Conservation (phyloP, 1,284 basidiomycete species). For the Vanrija sp. region DNA sequence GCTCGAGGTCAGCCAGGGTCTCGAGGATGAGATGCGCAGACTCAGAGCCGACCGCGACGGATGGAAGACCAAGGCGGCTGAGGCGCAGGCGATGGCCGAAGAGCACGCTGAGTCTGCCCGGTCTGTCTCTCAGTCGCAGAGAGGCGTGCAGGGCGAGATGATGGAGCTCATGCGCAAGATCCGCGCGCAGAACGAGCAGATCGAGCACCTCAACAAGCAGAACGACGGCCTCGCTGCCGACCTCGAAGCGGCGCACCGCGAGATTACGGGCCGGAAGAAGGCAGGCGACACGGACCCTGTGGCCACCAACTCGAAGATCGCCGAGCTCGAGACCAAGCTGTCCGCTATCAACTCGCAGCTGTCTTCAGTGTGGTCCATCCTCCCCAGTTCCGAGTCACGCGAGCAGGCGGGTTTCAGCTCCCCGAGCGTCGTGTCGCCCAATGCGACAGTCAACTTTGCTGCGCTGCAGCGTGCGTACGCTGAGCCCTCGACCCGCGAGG, state of each 20-base stretch:
- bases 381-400: slow-evolving; percentile 73
- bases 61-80: slow-evolving; percentile 57
- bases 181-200: slow-evolving; percentile 34
- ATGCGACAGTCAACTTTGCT: slow-evolving; percentile 45
- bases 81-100: slow-evolving; percentile 48
- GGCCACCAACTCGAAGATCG: background rate
- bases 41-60: slow-evolving; percentile 58
- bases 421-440: slow-evolving; percentile 54
- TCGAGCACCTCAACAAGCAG: slow-evolving; percentile 33
- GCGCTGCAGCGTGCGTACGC: slow-evolving; percentile 39
- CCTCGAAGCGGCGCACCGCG: too few relatives aligned
- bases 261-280: too few relatives aligned
- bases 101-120: slow-evolving; percentile 53
- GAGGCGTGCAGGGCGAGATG: slow-evolving; percentile 8
- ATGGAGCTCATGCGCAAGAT: slow-evolving; percentile 13
- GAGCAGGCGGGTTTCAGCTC: slow-evolving; percentile 59
- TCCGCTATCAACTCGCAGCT: slow-evolving; percentile 62
- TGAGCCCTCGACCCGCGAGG: slow-evolving; percentile 14
- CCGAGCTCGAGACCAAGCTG: slow-evolving; percentile 50
- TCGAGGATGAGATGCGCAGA: slow-evolving; percentile 57
- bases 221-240: slow-evolving; percentile 30
- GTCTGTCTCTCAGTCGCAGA: background rate
- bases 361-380: slow-evolving; percentile 67
- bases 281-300: too few relatives aligned
- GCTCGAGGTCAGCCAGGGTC: slow-evolving; percentile 53